These are phyloP conservation scores for Globisporangium nodosum DNA, from an alignment of 352 stramenopile genomes.

Conservation along the genomic window DNA sequence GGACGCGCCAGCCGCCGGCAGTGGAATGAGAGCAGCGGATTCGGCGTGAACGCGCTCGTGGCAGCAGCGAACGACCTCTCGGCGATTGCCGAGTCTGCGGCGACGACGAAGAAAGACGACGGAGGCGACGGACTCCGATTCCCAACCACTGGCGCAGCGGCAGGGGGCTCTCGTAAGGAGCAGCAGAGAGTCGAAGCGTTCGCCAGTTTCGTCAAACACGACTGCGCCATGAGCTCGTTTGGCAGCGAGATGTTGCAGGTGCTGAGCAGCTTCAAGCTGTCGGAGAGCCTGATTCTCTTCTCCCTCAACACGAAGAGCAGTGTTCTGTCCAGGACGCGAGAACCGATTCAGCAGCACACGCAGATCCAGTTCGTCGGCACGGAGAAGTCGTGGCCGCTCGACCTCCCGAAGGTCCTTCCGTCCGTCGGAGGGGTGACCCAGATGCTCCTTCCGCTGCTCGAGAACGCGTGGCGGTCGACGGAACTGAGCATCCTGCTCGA, in stretches of 20 bases:
- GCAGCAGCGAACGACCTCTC: constrained; percentile 6
- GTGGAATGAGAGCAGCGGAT: constrained; percentile 27
- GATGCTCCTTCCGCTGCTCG: constrained; percentile 55
- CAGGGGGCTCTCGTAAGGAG: constrained; percentile 23
- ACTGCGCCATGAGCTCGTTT: constrained; percentile 57
- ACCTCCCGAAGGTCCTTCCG: constrained; percentile 53
- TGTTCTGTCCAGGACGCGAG: constrained; percentile 17
- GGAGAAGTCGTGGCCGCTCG: constrained; percentile 28
- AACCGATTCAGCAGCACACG: constrained; percentile 13
- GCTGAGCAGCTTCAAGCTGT: constrained; percentile 52
- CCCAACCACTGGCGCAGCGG: constrained; percentile 2
- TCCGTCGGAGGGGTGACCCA: constrained; percentile 54
- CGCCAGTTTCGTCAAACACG: constrained; percentile 44
- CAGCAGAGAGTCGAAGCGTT: constrained; percentile 35
- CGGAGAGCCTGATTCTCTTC: constrained; percentile 50
- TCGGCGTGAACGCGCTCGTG: constrained; percentile 10
- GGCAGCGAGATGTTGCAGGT: constrained; percentile 55
- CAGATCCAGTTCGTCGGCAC: constrained; percentile 61
- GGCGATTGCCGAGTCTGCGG: constrained; percentile 21
- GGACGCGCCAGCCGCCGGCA: constrained; percentile 33
- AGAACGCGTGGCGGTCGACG: constrained; percentile 34
- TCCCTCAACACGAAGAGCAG: constrained; percentile 53
- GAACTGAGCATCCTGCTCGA: constrained; percentile 47
- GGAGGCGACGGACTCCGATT: constrained; percentile 26
- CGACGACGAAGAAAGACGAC: constrained; percentile 36